These are phyloP conservation scores for Hymenoscyphus occultus DNA, from an alignment of 2,329 filamentous ascomycete species.

Conservation along the genomic window DNA sequence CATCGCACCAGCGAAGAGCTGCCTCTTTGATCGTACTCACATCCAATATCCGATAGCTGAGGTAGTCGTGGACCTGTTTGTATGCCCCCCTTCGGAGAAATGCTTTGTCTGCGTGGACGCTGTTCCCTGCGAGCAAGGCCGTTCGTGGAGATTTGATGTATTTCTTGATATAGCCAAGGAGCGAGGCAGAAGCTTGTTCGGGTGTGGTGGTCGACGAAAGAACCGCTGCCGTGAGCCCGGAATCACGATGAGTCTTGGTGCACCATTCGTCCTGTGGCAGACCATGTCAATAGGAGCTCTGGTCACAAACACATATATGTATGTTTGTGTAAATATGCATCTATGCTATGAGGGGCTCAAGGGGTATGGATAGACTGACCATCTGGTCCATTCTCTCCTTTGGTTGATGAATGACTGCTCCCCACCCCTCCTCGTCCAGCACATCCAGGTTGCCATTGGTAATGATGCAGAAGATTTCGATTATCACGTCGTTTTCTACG, in stretches of 20 bases:
- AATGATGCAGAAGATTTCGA: conserved; percentile 90
- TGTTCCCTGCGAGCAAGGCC: conserved; percentile 85
- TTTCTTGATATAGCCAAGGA: conserved; percentile 75
- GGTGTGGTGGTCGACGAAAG: conserved; percentile 70
- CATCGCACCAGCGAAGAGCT: conserved; percentile 71
- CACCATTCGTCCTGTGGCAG: conserved; percentile 74
- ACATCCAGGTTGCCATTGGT: conserved; percentile 77
- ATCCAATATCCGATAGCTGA: conserved; percentile 89
- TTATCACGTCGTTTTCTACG: conserved; percentile 74
- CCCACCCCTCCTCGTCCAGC: conserved; percentile 74
- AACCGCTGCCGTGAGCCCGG: conserved; percentile 77
- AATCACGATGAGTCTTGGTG: conserved; percentile 70
- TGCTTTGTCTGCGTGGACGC: conserved; percentile 81
- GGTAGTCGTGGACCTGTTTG: conserved; percentile 65
- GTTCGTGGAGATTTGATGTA: conserved; percentile 64
- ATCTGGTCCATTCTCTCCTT: conserved; percentile 70
- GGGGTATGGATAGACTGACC: conserved; percentile 34
- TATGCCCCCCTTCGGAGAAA: conserved; percentile 79
- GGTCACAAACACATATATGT: no score
- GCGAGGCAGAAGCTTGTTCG: conserved; percentile 61
- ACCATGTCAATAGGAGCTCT: conserved; percentile 6
- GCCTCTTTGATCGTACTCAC: conserved; percentile 93
- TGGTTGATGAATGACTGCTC: conserved; percentile 73
- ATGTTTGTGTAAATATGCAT: no score
- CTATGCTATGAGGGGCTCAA: conserved; percentile 9